Percentiles rank a stretch among this genome's conserved stretches.
Evolutionary conservation across 148 eudicot genomes (phyloP).

Genomic region (Vaccinium vitisidaea): DNA sequence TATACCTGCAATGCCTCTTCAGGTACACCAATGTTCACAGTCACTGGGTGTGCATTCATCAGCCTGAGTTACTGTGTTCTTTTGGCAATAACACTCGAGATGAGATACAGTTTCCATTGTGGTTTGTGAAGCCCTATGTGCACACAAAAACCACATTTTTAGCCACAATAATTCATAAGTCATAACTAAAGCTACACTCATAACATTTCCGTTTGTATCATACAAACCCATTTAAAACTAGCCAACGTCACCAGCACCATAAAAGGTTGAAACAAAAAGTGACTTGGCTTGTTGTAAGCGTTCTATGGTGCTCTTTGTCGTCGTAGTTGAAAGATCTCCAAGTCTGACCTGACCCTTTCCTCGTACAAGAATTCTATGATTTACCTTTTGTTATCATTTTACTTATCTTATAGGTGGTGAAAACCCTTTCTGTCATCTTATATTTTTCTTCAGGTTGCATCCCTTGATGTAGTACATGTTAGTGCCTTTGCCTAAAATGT

Average conservation of each 20-base stretch:
- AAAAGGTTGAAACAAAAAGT: background rate
- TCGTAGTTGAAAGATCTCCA: background rate
- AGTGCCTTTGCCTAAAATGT: background rate
- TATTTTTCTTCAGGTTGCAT: background rate
- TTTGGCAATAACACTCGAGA: background rate
- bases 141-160: background rate
- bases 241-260: background rate
- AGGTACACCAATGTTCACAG: constrained; percentile 41
- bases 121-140: background rate
- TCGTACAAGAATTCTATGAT: background rate
- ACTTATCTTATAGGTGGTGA: background rate
- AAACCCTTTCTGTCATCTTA: background rate
- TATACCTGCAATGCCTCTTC: constrained; percentile 91
- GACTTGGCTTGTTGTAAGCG: background rate
- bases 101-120: background rate
- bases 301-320: background rate
- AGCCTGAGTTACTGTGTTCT: background rate
- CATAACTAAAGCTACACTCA: background rate
- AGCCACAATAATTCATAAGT: background rate
- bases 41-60: background rate
- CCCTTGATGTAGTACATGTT: background rate
- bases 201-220: background rate
- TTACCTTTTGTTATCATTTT: background rate
- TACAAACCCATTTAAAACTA: background rate
- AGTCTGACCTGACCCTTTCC: background rate